Percentiles rank a stretch among this genome's conserved stretches.
These are phyloP conservation scores for Teratosphaeriaceae sp. DNA, from an alignment of 2,329 filamentous ascomycete species.

Conservation along the genomic window DNA sequence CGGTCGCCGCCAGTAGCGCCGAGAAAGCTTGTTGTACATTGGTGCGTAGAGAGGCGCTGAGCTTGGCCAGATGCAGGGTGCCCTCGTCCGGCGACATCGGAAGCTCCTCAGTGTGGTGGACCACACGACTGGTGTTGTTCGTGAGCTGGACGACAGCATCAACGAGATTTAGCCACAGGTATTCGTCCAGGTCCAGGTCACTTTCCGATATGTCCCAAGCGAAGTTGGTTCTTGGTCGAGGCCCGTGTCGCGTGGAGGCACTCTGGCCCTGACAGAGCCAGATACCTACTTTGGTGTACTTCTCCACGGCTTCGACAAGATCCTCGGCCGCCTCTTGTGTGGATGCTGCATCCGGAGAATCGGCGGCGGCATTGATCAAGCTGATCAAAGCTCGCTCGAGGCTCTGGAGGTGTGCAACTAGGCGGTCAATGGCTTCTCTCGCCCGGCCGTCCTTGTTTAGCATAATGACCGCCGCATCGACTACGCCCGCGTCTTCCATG, in stretches of 20 bases:
- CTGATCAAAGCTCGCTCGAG: slow-evolving; percentile 73
- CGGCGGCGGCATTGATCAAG: slow-evolving; percentile 56
- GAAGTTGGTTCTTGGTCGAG: slow-evolving; percentile 30
- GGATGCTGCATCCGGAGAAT: slow-evolving; percentile 50
- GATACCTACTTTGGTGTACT: slow-evolving; percentile 86
- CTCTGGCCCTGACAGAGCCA: slow-evolving; percentile 91
- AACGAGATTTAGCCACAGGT: slow-evolving; percentile 60
- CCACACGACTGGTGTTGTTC: slow-evolving; percentile 32
- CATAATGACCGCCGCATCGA: slow-evolving; percentile 87
- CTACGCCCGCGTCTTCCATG: slow-evolving; percentile 81
- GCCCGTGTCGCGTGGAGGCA: slow-evolving; percentile 42
- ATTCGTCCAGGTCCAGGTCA: slow-evolving; percentile 54
- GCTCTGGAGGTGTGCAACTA: slow-evolving; percentile 73
- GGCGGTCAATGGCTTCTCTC: slow-evolving; percentile 72
- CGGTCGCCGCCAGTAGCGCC: slow-evolving; percentile 71
- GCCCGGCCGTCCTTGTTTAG: slow-evolving; percentile 85
- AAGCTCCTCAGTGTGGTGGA: slow-evolving; percentile 25
- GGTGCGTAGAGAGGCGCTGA: slow-evolving; percentile 63
- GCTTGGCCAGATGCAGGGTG: slow-evolving; percentile 50
- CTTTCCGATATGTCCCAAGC: slow-evolving; percentile 46
- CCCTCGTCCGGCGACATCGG: slow-evolving; percentile 19
- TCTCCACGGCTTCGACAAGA: slow-evolving; percentile 70
- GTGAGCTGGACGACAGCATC: slow-evolving; percentile 53
- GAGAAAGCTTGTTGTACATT: slow-evolving; percentile 90
- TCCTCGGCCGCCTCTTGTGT: slow-evolving; percentile 64